These are phyloP conservation scores for Exophiala bonariae DNA, from an alignment of 2,329 filamentous ascomycete species.

Conservation along the genomic window DNA sequence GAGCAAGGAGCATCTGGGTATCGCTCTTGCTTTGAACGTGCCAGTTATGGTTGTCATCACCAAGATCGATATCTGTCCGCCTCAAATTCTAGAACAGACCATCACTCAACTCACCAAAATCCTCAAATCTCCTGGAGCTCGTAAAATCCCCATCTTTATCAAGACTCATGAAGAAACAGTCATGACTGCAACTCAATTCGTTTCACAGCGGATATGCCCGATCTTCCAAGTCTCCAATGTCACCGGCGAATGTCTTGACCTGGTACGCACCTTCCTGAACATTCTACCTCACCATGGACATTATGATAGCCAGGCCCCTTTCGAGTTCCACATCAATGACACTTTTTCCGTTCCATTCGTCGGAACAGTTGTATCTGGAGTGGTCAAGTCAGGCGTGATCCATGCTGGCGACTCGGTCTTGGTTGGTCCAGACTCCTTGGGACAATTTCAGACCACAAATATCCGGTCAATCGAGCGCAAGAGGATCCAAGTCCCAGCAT, in stretches of 20 bases:
- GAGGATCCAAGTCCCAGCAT: slow-evolving; percentile 82
- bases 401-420: slow-evolving; percentile 88
- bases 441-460: slow-evolving; percentile 82
- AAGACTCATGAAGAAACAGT: slow-evolving; percentile 88
- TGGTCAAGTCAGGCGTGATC: slow-evolving; percentile 82
- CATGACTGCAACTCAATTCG: slow-evolving; percentile 93
- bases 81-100: slow-evolving; percentile 91
- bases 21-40: slow-evolving; percentile 90
- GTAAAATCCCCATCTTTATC: slow-evolving; percentile 95
- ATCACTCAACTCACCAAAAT: slow-evolving; percentile 89
- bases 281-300: slow-evolving; percentile 92
- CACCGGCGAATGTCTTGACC: slow-evolving; percentile 84
- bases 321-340: slow-evolving; percentile 95
- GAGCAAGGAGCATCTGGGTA: slow-evolving; percentile 97
- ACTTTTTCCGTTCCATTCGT: slow-evolving; percentile 98
- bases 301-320: slow-evolving; percentile 82
- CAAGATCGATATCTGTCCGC: slow-evolving; percentile 97
- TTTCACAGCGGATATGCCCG: slow-evolving; percentile 91
- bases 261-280: slow-evolving; percentile 90
- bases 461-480: slow-evolving; percentile 95
- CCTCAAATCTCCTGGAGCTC: slow-evolving; percentile 86
- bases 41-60: slow-evolving; percentile 97
- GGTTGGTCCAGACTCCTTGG: slow-evolving; percentile 85
- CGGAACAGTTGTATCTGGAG: slow-evolving; percentile 91
- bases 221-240: slow-evolving; percentile 99